These are phyloP conservation scores for Teunomyces barrocoloradensis DNA, from an alignment of 805 yeast genomes.

Conservation along the genomic window DNA sequence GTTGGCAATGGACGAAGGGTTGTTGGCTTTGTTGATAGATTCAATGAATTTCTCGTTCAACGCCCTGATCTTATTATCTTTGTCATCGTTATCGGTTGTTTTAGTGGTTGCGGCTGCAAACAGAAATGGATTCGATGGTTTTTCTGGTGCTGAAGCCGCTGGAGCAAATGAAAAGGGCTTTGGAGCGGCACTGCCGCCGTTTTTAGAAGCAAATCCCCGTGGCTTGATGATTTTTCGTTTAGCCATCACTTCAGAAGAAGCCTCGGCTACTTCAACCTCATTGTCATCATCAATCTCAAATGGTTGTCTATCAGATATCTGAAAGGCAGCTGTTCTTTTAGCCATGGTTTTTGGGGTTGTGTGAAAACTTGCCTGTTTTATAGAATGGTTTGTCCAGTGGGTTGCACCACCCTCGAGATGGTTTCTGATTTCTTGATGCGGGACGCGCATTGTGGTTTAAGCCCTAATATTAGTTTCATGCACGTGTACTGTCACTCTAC, in stretches of 20 bases:
- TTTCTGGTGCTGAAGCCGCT: background rate
- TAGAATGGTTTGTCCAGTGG: background rate
- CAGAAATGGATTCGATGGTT: background rate
- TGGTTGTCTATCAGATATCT: conserved; percentile 52
- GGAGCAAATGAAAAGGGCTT: conserved; percentile 1
- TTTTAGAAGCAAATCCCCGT: background rate
- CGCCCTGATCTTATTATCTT: conserved; percentile 55
- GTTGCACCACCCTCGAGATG: too few relatives aligned
- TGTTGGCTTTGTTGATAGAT: conserved; percentile 42
- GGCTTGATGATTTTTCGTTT: conserved; percentile 68
- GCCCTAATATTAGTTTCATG: background rate
- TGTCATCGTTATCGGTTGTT: conserved; percentile 18
- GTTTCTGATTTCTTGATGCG: too few relatives aligned
- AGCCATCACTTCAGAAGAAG: conserved; percentile 62
- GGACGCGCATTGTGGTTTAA: background rate
- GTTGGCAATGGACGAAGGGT: conserved; percentile 50
- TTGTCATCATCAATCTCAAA: conserved; percentile 39
- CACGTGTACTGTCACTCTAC: background rate
- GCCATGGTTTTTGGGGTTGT: conserved; percentile 41
- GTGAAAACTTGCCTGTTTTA: background rate
- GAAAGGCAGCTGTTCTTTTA: conserved; percentile 67
- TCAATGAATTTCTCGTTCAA: conserved; percentile 59
- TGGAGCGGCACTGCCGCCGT: background rate
- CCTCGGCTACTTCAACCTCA: conserved; percentile 34
- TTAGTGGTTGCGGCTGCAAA: conserved; percentile 2